These are phyloP conservation scores for Ambrosia trifida DNA, from an alignment of 129 eudicot species.

Conservation along the genomic window DNA sequence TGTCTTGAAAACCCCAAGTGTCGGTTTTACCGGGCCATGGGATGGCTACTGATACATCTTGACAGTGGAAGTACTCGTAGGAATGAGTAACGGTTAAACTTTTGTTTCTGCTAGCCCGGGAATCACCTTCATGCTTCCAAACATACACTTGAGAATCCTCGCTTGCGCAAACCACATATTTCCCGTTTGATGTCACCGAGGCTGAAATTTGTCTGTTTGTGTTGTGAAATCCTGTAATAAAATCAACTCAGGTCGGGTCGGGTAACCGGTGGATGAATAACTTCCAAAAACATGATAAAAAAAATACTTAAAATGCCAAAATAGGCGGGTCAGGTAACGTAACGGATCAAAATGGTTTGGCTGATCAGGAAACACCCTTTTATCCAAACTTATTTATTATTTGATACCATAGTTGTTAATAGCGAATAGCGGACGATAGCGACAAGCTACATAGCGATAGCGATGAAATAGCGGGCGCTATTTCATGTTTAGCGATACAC, in stretches of 20 bases:
- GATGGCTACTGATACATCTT: conserved; percentile 81
- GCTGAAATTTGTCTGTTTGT: conserved; percentile 94
- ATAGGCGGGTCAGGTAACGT: not conserved
- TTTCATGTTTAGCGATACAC: no score
- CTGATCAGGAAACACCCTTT: no score
- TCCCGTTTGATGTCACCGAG: conserved; percentile 78
- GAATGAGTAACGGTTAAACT: conserved; percentile 68
- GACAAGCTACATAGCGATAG: no score
- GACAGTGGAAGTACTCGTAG: conserved; percentile 85
- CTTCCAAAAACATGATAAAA: not conserved
- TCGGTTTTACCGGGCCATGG: conserved; percentile 85
- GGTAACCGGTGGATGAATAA: not conserved
- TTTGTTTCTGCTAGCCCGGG: conserved; percentile 69
- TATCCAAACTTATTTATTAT: no score
- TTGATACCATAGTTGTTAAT: no score
- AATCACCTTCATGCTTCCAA: conserved; percentile 91
- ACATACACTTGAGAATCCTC: conserved; percentile 92
- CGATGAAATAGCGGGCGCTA: no score
- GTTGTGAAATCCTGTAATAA: conserved; percentile 75
- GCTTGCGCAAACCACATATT: conserved; percentile 81
- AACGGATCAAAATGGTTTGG: not conserved
- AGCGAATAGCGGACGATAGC: no score
- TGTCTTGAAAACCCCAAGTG: conserved; percentile 41
- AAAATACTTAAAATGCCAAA: not conserved
- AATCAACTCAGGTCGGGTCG: not conserved